Percentiles rank a stretch among this genome's conserved stretches.
Evolutionary conservation across 1,139 yeast species (phyloP).

Genomic region (Debaryomyces nepalensis): DNA sequence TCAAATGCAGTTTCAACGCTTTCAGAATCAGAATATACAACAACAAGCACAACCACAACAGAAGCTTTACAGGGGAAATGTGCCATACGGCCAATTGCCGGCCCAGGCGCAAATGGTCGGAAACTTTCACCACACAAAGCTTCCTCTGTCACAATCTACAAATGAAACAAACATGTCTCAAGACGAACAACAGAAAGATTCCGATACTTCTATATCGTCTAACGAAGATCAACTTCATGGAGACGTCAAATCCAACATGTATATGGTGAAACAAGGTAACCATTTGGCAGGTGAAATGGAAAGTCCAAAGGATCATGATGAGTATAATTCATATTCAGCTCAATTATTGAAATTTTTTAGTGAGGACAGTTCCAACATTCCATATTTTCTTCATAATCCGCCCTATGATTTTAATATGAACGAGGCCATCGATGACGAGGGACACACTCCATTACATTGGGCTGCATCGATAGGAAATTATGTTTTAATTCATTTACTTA

Average conservation of each 20-base stretch:
- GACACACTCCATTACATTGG: constrained; percentile 97
- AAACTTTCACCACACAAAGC: constrained; percentile 34
- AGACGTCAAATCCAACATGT: constrained; percentile 15
- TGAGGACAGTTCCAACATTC: constrained; percentile 74
- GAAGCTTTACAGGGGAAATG: constrained; percentile 14
- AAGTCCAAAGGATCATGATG: constrained; percentile 22
- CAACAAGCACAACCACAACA: constrained; percentile 21
- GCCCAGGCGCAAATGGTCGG: constrained; percentile 30
- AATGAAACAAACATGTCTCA: constrained; percentile 54
- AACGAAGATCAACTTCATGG: constrained; percentile 30
- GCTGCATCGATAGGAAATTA: constrained; percentile 91
- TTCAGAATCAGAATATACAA: constrained; percentile 24
- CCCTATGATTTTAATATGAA: constrained; percentile 83
- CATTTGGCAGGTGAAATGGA: constrained; percentile 12
- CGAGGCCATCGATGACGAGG: constrained; percentile 91
- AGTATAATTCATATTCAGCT: constrained; percentile 55
- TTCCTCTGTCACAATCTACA: constrained; percentile 47
- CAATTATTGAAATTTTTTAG: constrained; percentile 65
- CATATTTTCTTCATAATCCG: constrained; percentile 71
- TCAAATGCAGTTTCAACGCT: constrained; percentile 33
- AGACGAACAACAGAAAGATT: constrained; percentile 47
- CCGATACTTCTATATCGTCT: constrained; percentile 50
- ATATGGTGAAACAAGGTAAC: constrained; percentile 13
- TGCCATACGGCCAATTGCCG: constrained; percentile 13
- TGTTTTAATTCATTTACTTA: constrained; percentile 68